Evolutionary conservation across 2,329 filamentous ascomycete species (phyloP).

Genomic region (Davidsoniella virescens): DNA sequence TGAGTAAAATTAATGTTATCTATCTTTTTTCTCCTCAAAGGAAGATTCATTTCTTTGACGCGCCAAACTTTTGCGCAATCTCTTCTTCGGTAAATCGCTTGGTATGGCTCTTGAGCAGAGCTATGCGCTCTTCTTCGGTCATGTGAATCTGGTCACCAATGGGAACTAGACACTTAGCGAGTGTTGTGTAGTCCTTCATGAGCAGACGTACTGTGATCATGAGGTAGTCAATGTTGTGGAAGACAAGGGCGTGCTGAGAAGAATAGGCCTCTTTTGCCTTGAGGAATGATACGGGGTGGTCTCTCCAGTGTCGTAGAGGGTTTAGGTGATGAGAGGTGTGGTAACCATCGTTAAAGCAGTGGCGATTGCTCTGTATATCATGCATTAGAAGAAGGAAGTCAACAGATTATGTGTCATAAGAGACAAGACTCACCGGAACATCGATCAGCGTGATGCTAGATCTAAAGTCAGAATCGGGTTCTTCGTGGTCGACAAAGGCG

Average conservation of each 20-base stretch:
- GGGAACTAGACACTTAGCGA: conserved; percentile 56
- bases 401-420: not conserved
- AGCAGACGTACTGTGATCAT: conserved; percentile 56
- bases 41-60: not conserved
- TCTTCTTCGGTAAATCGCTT: conserved; percentile 48
- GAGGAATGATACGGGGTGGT: conserved; percentile 60
- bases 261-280: conserved; percentile 51
- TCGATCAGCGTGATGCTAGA: conserved; percentile 69
- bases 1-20: too few relatives aligned
- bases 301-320: conserved; percentile 63
- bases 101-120: conserved; percentile 50
- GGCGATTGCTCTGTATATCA: conserved; percentile 50
- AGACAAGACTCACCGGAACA: conserved; percentile 44
- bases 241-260: conserved; percentile 53
- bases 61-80: conserved; percentile 38
- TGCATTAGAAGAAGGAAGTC: conserved; percentile 11
- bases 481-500: conserved; percentile 58
- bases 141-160: conserved; percentile 55
- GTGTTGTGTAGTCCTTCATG: conserved; percentile 51
- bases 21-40: too few relatives aligned
- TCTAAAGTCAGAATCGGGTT: conserved; percentile 62
- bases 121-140: conserved; percentile 44
- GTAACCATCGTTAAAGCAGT: conserved; percentile 72
- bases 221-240: conserved; percentile 67
- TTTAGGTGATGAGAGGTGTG: conserved; percentile 71